Conservation (phyloP, 1,284 basidiomycete genomes). For the Ganoderma boninense region DNA sequence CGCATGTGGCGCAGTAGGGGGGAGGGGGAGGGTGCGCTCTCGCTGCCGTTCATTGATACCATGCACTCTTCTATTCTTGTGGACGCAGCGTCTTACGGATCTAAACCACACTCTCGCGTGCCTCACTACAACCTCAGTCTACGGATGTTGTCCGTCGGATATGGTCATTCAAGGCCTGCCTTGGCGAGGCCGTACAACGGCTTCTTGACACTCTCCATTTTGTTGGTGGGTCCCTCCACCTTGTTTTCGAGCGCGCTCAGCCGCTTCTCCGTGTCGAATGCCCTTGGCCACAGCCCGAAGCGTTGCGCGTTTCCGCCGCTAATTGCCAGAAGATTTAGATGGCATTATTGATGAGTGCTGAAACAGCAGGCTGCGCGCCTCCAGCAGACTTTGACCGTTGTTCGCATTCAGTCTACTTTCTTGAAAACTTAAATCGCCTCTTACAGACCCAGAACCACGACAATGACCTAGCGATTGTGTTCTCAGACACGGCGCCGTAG, state of each 20-base stretch:
- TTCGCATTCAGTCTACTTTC: no score
- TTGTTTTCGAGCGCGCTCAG: constrained; percentile 35
- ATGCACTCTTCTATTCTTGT: neutral
- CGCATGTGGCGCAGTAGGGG: neutral
- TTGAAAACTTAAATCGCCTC: no score
- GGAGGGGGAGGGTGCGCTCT: neutral
- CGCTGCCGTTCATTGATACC: constrained; percentile 6
- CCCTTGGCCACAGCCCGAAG: no score
- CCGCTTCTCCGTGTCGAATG: constrained; percentile 20
- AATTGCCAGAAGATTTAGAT: no score
- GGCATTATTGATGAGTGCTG: no score
- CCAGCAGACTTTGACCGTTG: no score
- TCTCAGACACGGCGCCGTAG: no score
- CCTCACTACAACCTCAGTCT: neutral
- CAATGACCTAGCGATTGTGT: no score
- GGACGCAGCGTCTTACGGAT: neutral
- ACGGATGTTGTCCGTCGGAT: neutral
- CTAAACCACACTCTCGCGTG: neutral
- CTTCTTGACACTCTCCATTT: constrained; percentile 31
- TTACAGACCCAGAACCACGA: no score
- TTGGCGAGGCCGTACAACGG: constrained; percentile 14
- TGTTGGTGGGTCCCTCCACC: constrained; percentile 18
- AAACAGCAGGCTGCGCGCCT: no score
- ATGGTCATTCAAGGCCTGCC: neutral
- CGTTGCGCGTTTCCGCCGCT: no score